Evolutionary conservation across 768 basidiomycete genomes (phyloP).

Genomic region (Russula sp.): DNA sequence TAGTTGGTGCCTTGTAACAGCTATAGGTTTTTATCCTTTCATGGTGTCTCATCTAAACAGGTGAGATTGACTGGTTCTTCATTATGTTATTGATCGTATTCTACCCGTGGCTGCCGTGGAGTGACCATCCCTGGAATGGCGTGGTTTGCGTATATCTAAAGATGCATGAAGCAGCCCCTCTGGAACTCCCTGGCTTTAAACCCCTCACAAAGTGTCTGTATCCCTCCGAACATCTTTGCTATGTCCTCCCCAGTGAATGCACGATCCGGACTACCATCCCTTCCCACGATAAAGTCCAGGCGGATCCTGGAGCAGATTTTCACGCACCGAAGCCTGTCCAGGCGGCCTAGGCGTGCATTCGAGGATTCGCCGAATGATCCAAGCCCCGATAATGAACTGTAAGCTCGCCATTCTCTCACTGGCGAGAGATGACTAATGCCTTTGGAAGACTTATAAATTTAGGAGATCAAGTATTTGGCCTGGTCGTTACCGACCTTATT

Average conservation of each 20-base stretch:
- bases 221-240: background rate
- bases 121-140: conserved; percentile 15
- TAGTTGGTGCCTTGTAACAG: background rate
- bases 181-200: conserved; percentile 6
- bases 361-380: conserved; percentile 8
- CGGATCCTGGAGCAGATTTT: conserved; percentile 5
- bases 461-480: conserved; percentile 15
- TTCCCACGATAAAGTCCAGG: conserved; percentile 5
- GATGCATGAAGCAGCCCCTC: background rate
- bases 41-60: background rate
- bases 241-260: background rate
- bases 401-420: background rate
- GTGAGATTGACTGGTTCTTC: background rate
- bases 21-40: conserved; percentile 7
- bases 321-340: conserved; percentile 12
- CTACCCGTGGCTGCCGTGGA: conserved; percentile 1
- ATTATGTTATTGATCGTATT: background rate
- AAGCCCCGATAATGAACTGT: conserved; percentile 17
- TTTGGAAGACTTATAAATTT: conserved; percentile 8
- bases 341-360: conserved; percentile 10
- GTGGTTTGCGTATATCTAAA: background rate
- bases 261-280: background rate
- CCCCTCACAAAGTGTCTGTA: background rate
- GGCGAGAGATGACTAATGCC: background rate
- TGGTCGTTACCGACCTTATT: conserved; percentile 14